Base-by-base conservation (phyloP, 2,329 filamentous ascomycete species). In the Trichoderma sp. region DNA sequence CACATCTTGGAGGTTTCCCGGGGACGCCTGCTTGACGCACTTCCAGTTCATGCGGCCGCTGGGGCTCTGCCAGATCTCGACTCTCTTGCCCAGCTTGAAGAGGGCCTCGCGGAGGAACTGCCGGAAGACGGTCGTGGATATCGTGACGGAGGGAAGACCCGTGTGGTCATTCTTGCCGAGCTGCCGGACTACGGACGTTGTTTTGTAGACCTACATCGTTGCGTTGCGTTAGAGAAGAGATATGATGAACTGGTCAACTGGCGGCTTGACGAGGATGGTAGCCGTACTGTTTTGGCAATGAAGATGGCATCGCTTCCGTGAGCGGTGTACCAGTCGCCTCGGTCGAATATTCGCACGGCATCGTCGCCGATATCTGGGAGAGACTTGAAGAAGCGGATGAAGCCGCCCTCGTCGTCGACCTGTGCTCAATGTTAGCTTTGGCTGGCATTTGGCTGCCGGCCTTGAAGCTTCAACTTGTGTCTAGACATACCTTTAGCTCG, bases 381-480 rank as follows among this genome's bases (percentile, higher is more conserved):
- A n/a, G 88, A 90, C 72, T 94, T 94, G 83, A 96, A 99, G 80
- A 93, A 96, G 71, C 90, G 92, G 80, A 98, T 97, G 82, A 99
- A 99, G 70, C 94, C 93, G 74, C 90, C 88, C 81, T 99, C 95
- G 75, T 99, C 95, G 74, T 99, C 96, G 75, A 98, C 92, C 90
- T 93, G 64, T 12, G 2, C 9, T 28, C 47, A 43, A 55, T 63
- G 63, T 71, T 19, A 48, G 68, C n/a, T 39, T 63, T 5, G 34
- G 45, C 21, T 3, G 3, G 21, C 21, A 24, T 24, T 24, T 24
- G 21, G 21, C 21, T 24, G 21, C 21, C 21, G 21, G 21, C 21
- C 21, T 24, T 24, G 21, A 24, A 24, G 21, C 21, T 24, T 24
- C 21, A 24, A 24, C 12, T 47, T 26, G n/a, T 17, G 6, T 41